Evolutionary conservation across 495 filamentous ascomycete species (phyloP).

Genomic region (Rusavskia elegans): DNA sequence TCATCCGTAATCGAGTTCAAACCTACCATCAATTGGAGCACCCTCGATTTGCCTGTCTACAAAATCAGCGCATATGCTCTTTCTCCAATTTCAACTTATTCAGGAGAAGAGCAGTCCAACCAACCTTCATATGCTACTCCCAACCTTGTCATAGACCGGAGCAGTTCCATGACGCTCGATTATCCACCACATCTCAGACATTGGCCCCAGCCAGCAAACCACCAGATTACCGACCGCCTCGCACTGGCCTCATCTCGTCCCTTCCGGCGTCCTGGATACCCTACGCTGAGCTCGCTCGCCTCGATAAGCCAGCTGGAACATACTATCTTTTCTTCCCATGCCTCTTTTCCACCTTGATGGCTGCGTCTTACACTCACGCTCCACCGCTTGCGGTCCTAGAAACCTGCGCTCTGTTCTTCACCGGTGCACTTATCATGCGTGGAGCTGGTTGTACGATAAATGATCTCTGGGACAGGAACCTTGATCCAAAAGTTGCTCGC

Average conservation of each 20-base stretch:
- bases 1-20: too few relatives aligned
- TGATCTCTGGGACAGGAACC: slow-evolving; percentile 88
- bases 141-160: neutral
- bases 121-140: neutral
- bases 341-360: slow-evolving; percentile 65
- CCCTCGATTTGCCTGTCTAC: too few relatives aligned
- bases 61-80: too few relatives aligned
- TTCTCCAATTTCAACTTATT: neutral
- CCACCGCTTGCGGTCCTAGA: slow-evolving; percentile 37
- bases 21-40: too few relatives aligned
- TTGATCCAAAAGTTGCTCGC: slow-evolving; percentile 79
- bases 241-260: slow-evolving; percentile 57
- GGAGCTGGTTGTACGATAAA: slow-evolving; percentile 97
- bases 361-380: slow-evolving; percentile 41
- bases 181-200: neutral
- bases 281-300: slow-evolving; percentile 81
- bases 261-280: slow-evolving; percentile 68
- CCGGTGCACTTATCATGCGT: slow-evolving; percentile 86
- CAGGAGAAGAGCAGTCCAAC: neutral
- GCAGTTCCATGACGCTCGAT: neutral
- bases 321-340: slow-evolving; percentile 96
- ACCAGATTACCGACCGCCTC: slow-evolving; percentile 45
- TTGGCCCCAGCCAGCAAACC: neutral
- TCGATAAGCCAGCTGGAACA: slow-evolving; percentile 89
- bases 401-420: slow-evolving; percentile 65